Conservation (phyloP, 2,329 filamentous ascomycete genomes). For the Phialemonium atrogriseum region DNA sequence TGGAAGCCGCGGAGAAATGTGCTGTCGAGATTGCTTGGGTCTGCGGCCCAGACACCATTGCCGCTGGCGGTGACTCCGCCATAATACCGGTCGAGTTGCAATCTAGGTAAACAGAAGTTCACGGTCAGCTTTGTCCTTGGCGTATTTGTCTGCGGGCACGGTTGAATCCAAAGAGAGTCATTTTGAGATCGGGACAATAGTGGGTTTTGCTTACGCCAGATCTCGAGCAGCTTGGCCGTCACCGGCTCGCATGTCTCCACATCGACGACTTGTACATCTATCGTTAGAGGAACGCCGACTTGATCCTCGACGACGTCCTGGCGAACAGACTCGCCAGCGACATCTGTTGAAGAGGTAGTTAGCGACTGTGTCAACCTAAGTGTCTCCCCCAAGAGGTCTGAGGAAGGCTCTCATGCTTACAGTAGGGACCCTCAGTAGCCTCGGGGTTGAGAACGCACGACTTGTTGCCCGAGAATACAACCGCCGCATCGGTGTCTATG, state of each 20-base stretch:
- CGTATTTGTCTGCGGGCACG: not conserved
- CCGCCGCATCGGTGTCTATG: slow-evolving; percentile 20
- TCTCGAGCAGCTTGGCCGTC: slow-evolving; percentile 31
- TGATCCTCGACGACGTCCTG: slow-evolving; percentile 33
- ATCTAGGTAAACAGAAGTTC: too few relatives aligned
- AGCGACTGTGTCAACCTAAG: not conserved
- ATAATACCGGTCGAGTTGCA: slow-evolving; percentile 39
- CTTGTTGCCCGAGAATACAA: slow-evolving; percentile 31
- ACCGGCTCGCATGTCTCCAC: slow-evolving; percentile 39
- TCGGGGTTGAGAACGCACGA: slow-evolving; percentile 44
- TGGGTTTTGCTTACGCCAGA: slow-evolving; percentile 28
- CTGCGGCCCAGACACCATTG: slow-evolving; percentile 29
- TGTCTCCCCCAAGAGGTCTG: not conserved
- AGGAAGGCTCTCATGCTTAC: slow-evolving; percentile 13
- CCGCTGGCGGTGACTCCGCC: slow-evolving; percentile 32
- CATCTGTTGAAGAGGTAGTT: slow-evolving; percentile 21
- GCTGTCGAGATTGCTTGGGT: slow-evolving; percentile 27
- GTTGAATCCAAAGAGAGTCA: too few relatives aligned
- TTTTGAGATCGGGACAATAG: slow-evolving; percentile 13
- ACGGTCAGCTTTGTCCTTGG: not conserved
- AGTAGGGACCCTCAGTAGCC: slow-evolving; percentile 46
- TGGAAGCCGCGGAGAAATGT: slow-evolving; percentile 34
- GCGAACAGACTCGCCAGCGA: slow-evolving; percentile 37
- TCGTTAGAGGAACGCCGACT: slow-evolving; percentile 31
- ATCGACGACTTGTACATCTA: slow-evolving; percentile 41